Conservation (phyloP, 768 basidiomycete genomes). For the Serendipita sp. region DNA sequence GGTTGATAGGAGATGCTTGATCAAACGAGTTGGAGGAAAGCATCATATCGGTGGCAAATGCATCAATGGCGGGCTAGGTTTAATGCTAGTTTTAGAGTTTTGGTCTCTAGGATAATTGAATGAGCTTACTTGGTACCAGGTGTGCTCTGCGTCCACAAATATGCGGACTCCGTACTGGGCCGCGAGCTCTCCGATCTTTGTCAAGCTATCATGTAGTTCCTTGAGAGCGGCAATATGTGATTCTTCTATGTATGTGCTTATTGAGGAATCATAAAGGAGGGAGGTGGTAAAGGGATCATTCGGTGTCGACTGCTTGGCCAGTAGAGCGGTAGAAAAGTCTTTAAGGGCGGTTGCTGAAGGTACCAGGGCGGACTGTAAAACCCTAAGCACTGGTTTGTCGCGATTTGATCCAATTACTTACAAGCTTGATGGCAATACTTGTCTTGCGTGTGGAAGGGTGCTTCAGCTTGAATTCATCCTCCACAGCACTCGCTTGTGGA, state of each 20-base stretch:
- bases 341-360: slow-evolving; percentile 44
- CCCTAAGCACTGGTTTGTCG: not conserved
- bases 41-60: slow-evolving; percentile 57
- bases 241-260: not conserved
- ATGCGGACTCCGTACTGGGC: slow-evolving; percentile 46
- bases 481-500: slow-evolving; percentile 67
- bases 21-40: slow-evolving; percentile 43
- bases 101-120: not conserved
- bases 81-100: not conserved
- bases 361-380: slow-evolving; percentile 45
- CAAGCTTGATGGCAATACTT: slow-evolving; percentile 78
- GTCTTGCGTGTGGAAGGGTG: slow-evolving; percentile 30
- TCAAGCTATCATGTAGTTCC: slow-evolving; percentile 45
- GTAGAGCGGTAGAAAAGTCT: slow-evolving; percentile 43
- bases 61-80: slow-evolving; percentile 44
- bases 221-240: slow-evolving; percentile 46
- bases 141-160: slow-evolving; percentile 73
- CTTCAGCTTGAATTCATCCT: slow-evolving; percentile 28
- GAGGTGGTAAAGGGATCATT: slow-evolving; percentile 11
- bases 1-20: slow-evolving; percentile 30
- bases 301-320: slow-evolving; percentile 11
- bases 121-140: slow-evolving; percentile 25
- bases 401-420: slow-evolving; percentile 19
- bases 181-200: slow-evolving; percentile 47
- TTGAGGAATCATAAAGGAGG: not conserved